These are phyloP conservation scores for Flaveria robusta DNA, from an alignment of 129 eudicot species.

Conservation along the genomic window DNA sequence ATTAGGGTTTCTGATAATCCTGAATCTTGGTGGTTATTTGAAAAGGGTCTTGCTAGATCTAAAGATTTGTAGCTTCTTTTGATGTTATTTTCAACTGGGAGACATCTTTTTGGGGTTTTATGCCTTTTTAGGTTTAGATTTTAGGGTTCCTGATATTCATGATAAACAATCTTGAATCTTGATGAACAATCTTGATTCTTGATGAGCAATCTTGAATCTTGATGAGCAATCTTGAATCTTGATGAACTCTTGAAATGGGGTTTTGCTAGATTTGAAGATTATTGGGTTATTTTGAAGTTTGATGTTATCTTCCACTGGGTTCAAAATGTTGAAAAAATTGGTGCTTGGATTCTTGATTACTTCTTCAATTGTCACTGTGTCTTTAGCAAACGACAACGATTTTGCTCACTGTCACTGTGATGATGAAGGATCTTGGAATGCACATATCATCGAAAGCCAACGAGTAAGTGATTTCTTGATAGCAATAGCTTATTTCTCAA, in stretches of 20 bases:
- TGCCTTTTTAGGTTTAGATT: not conserved
- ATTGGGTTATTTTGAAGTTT: slow-evolving; percentile 16
- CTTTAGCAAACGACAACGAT: slow-evolving; percentile 41
- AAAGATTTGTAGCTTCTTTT: slow-evolving; percentile 20
- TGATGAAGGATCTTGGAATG: slow-evolving; percentile 69
- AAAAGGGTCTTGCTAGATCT: slow-evolving; percentile 32
- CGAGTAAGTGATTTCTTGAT: slow-evolving; percentile 76
- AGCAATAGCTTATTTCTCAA: slow-evolving; percentile 79
- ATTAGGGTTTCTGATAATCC: slow-evolving; percentile 15
- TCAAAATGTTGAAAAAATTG: slow-evolving; percentile 38
- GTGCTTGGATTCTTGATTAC: slow-evolving; percentile 39
- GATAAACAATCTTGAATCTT: slow-evolving; percentile 21
- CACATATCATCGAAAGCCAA: slow-evolving; percentile 68
- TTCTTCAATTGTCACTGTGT: slow-evolving; percentile 27
- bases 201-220: slow-evolving; percentile 7
- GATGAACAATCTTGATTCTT: not conserved
- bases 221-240: slow-evolving; percentile 20
- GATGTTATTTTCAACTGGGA: not conserved
- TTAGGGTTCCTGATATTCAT: not conserved
- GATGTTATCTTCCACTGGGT: slow-evolving; percentile 23
- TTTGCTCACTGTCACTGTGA: slow-evolving; percentile 65
- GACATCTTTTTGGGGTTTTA: not conserved
- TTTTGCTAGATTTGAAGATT: slow-evolving; percentile 23
- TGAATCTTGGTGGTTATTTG: slow-evolving; percentile 21
- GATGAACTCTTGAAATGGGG: slow-evolving; percentile 24